These are phyloP conservation scores for Pittosporum tobira DNA, from an alignment of 129 eudicot species.

Conservation along the genomic window DNA sequence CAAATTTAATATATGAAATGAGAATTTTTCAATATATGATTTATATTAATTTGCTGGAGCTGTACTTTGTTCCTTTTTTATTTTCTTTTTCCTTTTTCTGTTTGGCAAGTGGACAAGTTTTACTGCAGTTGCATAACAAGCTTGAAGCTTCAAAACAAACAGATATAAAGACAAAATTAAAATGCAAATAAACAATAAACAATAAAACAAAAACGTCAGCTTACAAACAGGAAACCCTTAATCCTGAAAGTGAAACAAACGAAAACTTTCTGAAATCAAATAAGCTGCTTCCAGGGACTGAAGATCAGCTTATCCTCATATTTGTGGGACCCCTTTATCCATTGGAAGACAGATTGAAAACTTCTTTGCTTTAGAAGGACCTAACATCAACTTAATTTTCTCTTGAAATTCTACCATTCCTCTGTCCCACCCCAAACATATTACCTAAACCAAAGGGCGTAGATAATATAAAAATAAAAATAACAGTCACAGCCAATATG, in stretches of 20 bases:
- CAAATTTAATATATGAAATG: too few species aligned
- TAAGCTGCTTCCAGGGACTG: not conserved
- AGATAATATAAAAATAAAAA: too few species aligned
- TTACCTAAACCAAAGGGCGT: too few species aligned
- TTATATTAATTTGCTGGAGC: too few species aligned
- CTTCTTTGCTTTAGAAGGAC: not conserved
- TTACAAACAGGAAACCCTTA: not conserved
- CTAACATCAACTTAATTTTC: not conserved
- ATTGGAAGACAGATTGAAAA: not conserved
- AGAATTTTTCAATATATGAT: too few species aligned
- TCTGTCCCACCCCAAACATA: too few species aligned
- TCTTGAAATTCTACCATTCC: not conserved
- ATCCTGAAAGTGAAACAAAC: constrained; percentile 2
- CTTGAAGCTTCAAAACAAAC: not conserved
- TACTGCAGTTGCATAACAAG: not conserved
- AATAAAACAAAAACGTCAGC: not conserved
- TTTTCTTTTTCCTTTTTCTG: too few species aligned
- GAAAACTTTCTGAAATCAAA: not conserved
- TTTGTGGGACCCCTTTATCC: constrained; percentile 10
- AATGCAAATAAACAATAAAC: not conserved
- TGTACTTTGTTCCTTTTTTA: too few species aligned
- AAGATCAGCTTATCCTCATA: constrained; percentile 6
- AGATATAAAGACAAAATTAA: not conserved
- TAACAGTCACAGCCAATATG: too few species aligned
- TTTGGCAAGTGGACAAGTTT: not conserved